Evolutionary conservation across 139 green algal species (phyloP), one percentile per base, ranked within the genome.

Genomic region (Nannochloris sp.): DNA sequence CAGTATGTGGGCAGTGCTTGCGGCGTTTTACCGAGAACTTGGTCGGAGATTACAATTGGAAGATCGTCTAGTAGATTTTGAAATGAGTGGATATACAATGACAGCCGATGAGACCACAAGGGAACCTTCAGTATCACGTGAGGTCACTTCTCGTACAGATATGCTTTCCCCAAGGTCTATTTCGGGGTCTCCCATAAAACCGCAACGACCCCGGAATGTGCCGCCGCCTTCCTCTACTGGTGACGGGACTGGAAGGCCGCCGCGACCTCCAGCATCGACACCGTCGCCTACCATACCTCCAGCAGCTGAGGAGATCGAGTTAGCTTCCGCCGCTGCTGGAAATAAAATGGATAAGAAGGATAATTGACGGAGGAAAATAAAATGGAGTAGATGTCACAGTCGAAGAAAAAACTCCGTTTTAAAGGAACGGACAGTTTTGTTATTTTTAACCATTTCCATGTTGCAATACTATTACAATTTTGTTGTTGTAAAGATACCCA

Each of bases 11-110:
- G 25, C 34, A 13, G 55, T 69, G 32, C 64, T 78, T 32, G 46
- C 64, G 2, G 56, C 55, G 10, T 72, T 78, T 37, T 72, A 69
- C 19, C 58, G 64, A 13, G 71, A 78, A 32, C 34, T 61, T 14
- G 56, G 36, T 14, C 45, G 45, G 19, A 25, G 71, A 5, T n/a
- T 78, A 46, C n/a, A 53, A 23, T 30, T 69, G 12, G 64, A 78
- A 46, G 64, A 67, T 1, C 46, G 47, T 32, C 46, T 78, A 19
- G 46, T 33, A 6, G 70, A 72, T 3, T 54, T 65, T 57, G 59
- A 65, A 37, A 51, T 14, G 32, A 65, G 59, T 13, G 59, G 39
- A 13, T 54, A 24, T n/a, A 65, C 59, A 36, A 15, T n/a, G 7
- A 54, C 44, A 9, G 39, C 23, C 24, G 59, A 65, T 23, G 42